A percentile compares a stretch with the other conserved stretches of the same genome.
Conservation (phyloP, 2,329 filamentous ascomycete species). For the Byssothecium circinans region DNA sequence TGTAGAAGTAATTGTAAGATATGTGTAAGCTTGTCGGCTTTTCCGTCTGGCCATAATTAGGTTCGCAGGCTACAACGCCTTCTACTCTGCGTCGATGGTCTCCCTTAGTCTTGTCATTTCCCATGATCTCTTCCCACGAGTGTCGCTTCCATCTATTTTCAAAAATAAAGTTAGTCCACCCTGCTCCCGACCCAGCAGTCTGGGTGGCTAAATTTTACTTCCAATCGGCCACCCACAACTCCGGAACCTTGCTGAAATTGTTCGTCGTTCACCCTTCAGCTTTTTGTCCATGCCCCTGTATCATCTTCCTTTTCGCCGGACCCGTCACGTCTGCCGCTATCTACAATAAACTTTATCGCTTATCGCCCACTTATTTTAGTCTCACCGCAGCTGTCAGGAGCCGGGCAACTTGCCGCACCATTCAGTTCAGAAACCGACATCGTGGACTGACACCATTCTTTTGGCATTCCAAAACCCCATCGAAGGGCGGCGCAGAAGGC, state of each 20-base stretch:
- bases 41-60: background rate
- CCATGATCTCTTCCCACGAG: background rate
- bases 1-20: constrained; percentile 4
- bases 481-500: background rate
- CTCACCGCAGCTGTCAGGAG: background rate
- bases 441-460: background rate
- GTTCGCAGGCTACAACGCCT: background rate
- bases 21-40: background rate
- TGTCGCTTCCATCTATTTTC: no score
- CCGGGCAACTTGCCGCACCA: background rate
- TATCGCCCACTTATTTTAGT: background rate
- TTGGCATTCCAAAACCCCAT: background rate
- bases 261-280: no score
- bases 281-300: no score
- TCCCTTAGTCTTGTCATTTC: background rate
- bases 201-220: background rate
- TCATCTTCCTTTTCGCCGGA: background rate
- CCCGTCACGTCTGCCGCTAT: background rate
- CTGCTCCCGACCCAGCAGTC: no score
- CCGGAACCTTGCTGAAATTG: background rate
- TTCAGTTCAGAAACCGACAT: background rate
- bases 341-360: constrained; percentile 1
- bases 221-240: background rate
- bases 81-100: background rate
- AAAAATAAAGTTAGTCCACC: no score